These are phyloP conservation scores for Alternaria sp. DNA, from an alignment of 2,329 filamentous ascomycete genomes.

Conservation along the genomic window DNA sequence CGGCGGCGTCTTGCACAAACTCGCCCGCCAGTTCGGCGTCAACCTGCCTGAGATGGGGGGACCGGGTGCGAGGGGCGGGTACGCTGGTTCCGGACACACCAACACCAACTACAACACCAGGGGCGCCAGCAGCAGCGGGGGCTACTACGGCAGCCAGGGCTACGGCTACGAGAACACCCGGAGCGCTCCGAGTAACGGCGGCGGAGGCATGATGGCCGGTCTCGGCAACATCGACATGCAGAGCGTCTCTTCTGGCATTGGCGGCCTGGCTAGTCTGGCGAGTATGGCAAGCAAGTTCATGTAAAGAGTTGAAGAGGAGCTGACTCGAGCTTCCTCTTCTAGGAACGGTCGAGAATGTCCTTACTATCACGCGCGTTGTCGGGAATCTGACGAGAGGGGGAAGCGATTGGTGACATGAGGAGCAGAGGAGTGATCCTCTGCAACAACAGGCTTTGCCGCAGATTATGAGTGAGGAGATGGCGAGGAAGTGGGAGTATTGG, in stretches of 20 bases:
- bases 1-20: conserved; percentile 78
- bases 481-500: background rate
- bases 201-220: conserved; percentile 36
- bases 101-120: background rate
- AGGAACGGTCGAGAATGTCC: conserved; percentile 18
- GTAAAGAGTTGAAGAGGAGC: conserved; percentile 31
- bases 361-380: conserved; percentile 11
- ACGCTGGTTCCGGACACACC: conserved; percentile 20
- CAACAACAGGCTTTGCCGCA: background rate
- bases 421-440: background rate
- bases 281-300: conserved; percentile 57
- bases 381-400: background rate
- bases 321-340: conserved; percentile 2
- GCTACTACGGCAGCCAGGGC: conserved; percentile 55
- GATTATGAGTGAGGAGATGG: background rate
- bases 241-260: conserved; percentile 47
- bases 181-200: conserved; percentile 28
- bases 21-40: conserved; percentile 81
- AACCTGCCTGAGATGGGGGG: conserved; percentile 67
- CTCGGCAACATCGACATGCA: conserved; percentile 39
- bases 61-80: conserved; percentile 29
- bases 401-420: background rate
- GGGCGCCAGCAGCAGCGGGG: conserved; percentile 32
- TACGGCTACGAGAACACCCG: conserved; percentile 47
- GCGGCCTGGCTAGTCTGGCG: conserved; percentile 56